phyloP scores from a whole-genome alignment of 805 yeast genomes.

The Cyberlindnera amylophila region DNA sequence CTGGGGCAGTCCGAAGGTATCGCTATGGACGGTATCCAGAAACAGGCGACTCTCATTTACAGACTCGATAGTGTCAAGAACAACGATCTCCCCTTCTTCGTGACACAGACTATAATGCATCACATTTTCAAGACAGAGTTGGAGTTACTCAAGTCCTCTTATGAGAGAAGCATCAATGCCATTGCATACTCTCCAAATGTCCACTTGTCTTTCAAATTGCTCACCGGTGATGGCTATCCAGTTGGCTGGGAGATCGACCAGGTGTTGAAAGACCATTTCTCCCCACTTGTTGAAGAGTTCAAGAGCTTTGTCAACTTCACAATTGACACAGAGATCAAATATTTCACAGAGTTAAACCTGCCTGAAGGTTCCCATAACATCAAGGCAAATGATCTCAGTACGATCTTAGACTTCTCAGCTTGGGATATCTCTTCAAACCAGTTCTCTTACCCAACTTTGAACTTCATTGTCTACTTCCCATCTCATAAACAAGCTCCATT shows the following conservation, averaged over 20 bases:
- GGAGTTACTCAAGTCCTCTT: constrained; percentile 23
- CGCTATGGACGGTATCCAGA: constrained; percentile 38
- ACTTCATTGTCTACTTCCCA: constrained; percentile 69
- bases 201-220: constrained; percentile 71
- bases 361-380: constrained; percentile 31
- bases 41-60: constrained; percentile 39
- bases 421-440: constrained; percentile 63
- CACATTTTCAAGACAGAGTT: constrained; percentile 43
- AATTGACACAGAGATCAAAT: constrained; percentile 74
- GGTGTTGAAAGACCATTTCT: constrained; percentile 46
- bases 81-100: constrained; percentile 60
- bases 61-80: constrained; percentile 42
- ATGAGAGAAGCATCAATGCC: constrained; percentile 26
- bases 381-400: constrained; percentile 53
- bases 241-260: constrained; percentile 70
- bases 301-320: constrained; percentile 63
- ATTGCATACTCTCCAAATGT: constrained; percentile 50
- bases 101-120: constrained; percentile 49
- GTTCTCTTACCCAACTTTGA: constrained; percentile 61
- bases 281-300: constrained; percentile 52
- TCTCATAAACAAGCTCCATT: constrained; percentile 44
- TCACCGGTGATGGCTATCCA: constrained; percentile 65
- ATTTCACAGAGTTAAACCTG: constrained; percentile 41
- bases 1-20: constrained; percentile 42
- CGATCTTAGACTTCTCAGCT: constrained; percentile 79